These are phyloP conservation scores for Trichoderma endophyticum DNA, from an alignment of 2,329 filamentous ascomycete species.

Conservation along the genomic window DNA sequence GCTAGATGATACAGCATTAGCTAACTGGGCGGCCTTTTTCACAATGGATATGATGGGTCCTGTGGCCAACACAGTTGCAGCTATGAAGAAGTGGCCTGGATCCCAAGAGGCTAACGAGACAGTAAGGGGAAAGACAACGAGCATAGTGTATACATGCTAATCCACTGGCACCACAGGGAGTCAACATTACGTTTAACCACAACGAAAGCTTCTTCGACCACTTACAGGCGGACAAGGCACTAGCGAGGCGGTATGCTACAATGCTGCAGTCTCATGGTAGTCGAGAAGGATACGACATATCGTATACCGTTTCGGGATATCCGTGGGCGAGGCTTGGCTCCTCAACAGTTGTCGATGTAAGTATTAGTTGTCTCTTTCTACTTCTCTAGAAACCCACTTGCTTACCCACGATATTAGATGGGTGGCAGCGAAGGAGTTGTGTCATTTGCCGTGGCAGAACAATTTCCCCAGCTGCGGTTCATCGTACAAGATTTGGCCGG, in stretches of 20 bases:
- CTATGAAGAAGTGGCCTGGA: conserved; percentile 36
- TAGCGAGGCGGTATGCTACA: conserved; percentile 30
- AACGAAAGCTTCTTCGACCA: not conserved
- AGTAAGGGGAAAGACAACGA: not conserved
- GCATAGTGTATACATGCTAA: not conserved
- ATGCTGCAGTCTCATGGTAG: conserved; percentile 31
- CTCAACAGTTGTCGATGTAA: not conserved
- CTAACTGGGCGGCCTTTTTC: conserved; percentile 33
- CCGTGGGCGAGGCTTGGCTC: not conserved
- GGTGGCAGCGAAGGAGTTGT: not conserved
- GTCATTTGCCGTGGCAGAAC: not conserved
- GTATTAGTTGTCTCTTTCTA: not conserved
- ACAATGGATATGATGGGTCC: conserved; percentile 31
- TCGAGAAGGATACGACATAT: conserved; percentile 25
- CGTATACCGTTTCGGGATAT: conserved; percentile 22
- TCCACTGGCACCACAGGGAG: conserved; percentile 17
- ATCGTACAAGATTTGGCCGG: not conserved
- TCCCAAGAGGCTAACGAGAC: conserved; percentile 37
- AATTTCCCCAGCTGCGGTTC: not conserved
- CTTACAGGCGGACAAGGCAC: conserved; percentile 27
- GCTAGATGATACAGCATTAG: conserved; percentile 27
- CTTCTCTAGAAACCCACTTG: not conserved
- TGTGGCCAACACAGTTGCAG: conserved; percentile 31
- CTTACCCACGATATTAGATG: not conserved
- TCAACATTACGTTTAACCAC: conserved; percentile 30